These are phyloP conservation scores for Inosperma sp. DNA, from an alignment of 768 basidiomycete species.

Conservation along the genomic window DNA sequence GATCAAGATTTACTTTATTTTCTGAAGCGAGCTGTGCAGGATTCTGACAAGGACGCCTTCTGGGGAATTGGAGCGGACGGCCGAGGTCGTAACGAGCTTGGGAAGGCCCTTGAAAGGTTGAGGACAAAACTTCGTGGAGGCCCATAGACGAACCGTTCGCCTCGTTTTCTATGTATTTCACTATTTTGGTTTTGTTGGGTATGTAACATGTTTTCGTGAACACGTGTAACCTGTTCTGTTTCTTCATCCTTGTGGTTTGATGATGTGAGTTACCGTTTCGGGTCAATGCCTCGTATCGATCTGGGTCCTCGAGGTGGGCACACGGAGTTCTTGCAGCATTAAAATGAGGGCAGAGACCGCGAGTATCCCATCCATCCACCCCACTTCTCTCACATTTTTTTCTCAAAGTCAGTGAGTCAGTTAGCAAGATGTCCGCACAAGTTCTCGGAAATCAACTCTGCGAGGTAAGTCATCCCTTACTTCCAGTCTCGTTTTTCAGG, in stretches of 20 bases:
- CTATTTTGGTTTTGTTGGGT: slow-evolving; percentile 12
- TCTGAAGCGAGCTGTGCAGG: slow-evolving; percentile 32
- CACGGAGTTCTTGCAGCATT: slow-evolving; percentile 13
- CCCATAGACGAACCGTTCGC: slow-evolving; percentile 15
- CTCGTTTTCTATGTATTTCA: slow-evolving; percentile 11
- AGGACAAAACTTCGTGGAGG: slow-evolving; percentile 47
- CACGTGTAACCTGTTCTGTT: slow-evolving; percentile 26
- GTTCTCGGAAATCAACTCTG: slow-evolving; percentile 4
- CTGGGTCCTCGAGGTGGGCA: slow-evolving; percentile 24
- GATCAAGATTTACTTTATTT: background rate
- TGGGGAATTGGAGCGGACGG: slow-evolving; percentile 72
- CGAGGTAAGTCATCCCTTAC: background rate
- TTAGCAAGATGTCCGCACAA: too few species aligned
- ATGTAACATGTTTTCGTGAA: slow-evolving; percentile 18
- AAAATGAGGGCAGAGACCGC: slow-evolving; percentile 16
- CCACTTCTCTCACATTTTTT: too few species aligned
- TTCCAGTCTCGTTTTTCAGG: slow-evolving; percentile 3
- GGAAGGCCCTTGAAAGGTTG: slow-evolving; percentile 62
- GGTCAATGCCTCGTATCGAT: background rate
- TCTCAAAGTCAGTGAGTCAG: too few species aligned
- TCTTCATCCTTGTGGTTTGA: slow-evolving; percentile 13
- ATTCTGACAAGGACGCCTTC: slow-evolving; percentile 73
- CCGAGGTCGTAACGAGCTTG: slow-evolving; percentile 68
- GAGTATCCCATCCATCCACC: slow-evolving; percentile 5
- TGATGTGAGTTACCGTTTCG: slow-evolving; percentile 16